phyloP scores from a whole-genome alignment of 2,329 filamentous ascomycete species.

The Alternaria dauci region DNA sequence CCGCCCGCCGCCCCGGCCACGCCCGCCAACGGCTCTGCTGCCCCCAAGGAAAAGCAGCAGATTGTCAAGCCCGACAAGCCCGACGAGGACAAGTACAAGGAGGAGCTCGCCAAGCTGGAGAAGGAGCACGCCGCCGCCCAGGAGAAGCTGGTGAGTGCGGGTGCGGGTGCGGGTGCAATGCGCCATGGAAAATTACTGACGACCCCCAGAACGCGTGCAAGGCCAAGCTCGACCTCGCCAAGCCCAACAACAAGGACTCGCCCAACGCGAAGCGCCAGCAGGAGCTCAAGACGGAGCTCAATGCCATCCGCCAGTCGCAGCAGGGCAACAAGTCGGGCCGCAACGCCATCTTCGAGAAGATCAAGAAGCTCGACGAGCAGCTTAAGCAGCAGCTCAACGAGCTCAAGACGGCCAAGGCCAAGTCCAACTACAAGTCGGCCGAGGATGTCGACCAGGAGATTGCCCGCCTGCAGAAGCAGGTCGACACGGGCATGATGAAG shows the following conservation, averaged over 20 bases:
- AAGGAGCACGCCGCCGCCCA: constrained; percentile 84
- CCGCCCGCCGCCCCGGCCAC: constrained; percentile 47
- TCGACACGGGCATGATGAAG: constrained; percentile 90
- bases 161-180: neutral
- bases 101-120: constrained; percentile 79
- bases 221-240: constrained; percentile 84
- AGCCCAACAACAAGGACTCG: constrained; percentile 82
- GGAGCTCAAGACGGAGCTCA: constrained; percentile 83
- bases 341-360: constrained; percentile 80
- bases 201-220: constrained; percentile 77
- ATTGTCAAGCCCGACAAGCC: constrained; percentile 79
- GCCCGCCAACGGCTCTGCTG: constrained; percentile 37
- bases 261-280: constrained; percentile 83
- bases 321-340: constrained; percentile 85
- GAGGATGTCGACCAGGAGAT: constrained; percentile 91
- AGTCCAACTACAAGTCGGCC: constrained; percentile 82
- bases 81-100: constrained; percentile 85
- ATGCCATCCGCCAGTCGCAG: constrained; percentile 86
- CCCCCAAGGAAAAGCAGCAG: constrained; percentile 49
- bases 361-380: constrained; percentile 90
- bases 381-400: constrained; percentile 85
- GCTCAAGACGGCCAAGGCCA: constrained; percentile 84
- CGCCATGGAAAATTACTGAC: constrained; percentile 20
- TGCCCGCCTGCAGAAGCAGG: constrained; percentile 79
- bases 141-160: constrained; percentile 68